phyloP scores from a whole-genome alignment of 345 rosid species.

The Geranium rotundifolium region DNA sequence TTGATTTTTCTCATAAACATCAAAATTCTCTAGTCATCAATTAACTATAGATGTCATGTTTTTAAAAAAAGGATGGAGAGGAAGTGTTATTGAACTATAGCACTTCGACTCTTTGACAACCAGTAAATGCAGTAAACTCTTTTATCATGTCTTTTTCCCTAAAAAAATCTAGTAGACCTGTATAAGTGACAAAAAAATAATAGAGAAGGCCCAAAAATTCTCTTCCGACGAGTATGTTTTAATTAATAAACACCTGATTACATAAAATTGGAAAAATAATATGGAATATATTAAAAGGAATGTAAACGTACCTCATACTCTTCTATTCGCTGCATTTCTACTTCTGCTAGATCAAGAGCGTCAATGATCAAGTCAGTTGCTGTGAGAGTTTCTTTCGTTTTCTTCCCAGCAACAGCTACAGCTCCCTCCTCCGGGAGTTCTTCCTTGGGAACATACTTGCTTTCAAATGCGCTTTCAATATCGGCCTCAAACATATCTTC shows the following conservation, averaged over 20 bases:
- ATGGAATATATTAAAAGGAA: background rate
- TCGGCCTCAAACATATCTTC: constrained; percentile 92
- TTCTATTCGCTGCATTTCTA: constrained; percentile 49
- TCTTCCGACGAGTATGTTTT: background rate
- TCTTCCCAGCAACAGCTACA: constrained; percentile 79
- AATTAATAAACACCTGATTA: background rate
- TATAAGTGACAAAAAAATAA: background rate
- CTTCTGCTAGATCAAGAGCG: constrained; percentile 66
- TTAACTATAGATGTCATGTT: too few species aligned
- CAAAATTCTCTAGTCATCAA: too few species aligned
- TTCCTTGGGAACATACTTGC: constrained; percentile 47
- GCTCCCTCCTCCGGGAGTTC: constrained; percentile 92
- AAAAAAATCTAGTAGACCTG: background rate
- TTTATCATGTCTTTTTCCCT: too few species aligned
- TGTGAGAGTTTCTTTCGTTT: constrained; percentile 58
- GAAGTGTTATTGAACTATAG: background rate
- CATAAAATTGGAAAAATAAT: background rate
- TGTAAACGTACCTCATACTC: constrained; percentile 47
- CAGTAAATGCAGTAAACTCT: too few species aligned
- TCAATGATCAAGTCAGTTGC: constrained; percentile 76
- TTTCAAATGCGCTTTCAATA: constrained; percentile 53
- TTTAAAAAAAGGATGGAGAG: too few species aligned
- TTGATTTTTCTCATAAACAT: too few species aligned
- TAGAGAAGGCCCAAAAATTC: background rate
- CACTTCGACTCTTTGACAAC: too few species aligned